Conservation (phyloP, 495 filamentous ascomycete genomes). For the Daldinia loculata region DNA sequence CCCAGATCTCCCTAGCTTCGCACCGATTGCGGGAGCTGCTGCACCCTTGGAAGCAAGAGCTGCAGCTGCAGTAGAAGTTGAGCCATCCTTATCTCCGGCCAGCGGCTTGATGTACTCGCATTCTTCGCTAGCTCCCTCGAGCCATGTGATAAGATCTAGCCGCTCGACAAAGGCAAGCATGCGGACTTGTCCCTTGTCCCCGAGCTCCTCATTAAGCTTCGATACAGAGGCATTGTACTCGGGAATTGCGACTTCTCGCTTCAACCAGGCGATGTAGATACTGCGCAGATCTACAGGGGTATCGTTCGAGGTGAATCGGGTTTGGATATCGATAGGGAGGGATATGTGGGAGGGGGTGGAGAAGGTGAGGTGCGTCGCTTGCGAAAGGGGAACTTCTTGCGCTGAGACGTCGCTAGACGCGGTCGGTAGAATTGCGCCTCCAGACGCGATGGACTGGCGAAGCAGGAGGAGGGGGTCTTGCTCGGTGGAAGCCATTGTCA, state of each 20-base stretch:
- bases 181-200: constrained; percentile 70
- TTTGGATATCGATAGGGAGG: constrained; percentile 77
- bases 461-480: constrained; percentile 81
- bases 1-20: constrained; percentile 56
- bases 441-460: constrained; percentile 76
- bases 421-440: constrained; percentile 71
- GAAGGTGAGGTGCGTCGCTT: constrained; percentile 87
- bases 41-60: constrained; percentile 60
- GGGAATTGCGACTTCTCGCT: constrained; percentile 84
- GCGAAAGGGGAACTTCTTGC: constrained; percentile 64
- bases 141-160: constrained; percentile 88
- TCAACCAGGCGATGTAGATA: constrained; percentile 94
- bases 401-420: constrained; percentile 65
- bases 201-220: constrained; percentile 80
- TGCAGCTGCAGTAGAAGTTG: constrained; percentile 55
- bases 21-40: constrained; percentile 57
- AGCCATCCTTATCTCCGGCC: constrained; percentile 66
- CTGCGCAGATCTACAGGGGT: constrained; percentile 86
- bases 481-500: constrained; percentile 51
- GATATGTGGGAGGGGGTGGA: constrained; percentile 65
- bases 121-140: constrained; percentile 87
- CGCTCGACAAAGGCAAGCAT: constrained; percentile 90
- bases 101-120: constrained; percentile 91
- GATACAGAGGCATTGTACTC: constrained; percentile 88
- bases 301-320: constrained; percentile 78